phyloP scores from a whole-genome alignment of 208 protist species.

The Acanthamoeba polyphaga region DNA sequence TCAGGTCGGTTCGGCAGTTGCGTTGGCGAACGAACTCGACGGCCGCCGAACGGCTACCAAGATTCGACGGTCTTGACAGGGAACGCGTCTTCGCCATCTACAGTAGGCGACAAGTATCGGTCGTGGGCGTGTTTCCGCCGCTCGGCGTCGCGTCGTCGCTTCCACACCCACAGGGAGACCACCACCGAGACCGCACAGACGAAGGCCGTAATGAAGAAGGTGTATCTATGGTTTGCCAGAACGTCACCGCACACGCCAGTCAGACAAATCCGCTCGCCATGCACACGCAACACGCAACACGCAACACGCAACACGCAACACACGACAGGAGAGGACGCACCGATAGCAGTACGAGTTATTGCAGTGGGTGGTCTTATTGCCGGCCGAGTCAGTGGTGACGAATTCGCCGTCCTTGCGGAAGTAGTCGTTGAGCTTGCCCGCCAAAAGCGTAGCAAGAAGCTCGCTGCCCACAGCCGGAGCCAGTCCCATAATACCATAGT shows the following conservation, averaged over 20 bases:
- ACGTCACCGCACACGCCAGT: background rate
- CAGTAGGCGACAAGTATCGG: background rate
- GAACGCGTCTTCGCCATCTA: background rate
- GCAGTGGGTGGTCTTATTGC: constrained; percentile 11
- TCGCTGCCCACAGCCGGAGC: constrained; percentile 56
- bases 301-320: too few relatives aligned
- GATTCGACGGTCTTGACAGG: background rate
- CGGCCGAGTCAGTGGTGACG: background rate
- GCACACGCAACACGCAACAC: too few relatives aligned
- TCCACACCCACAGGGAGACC: constrained; percentile 16
- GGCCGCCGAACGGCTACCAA: too few relatives aligned
- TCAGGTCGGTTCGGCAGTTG: too few relatives aligned
- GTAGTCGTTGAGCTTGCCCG: constrained; percentile 64
- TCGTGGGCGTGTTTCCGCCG: background rate
- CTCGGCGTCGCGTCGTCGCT: background rate
- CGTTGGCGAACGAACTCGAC: too few relatives aligned
- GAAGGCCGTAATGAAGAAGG: constrained; percentile 27
- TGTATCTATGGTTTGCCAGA: background rate
- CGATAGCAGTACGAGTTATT: constrained; percentile 7
- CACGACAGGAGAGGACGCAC: background rate
- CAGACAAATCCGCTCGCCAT: background rate
- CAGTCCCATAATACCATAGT: constrained; percentile 31
- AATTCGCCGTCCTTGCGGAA: constrained; percentile 32
- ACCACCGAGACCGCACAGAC: background rate
- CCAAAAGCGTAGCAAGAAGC: constrained; percentile 12